Base-by-base conservation (phyloP, 208 protist genomes). In the Trypanosoma avium region DNA sequence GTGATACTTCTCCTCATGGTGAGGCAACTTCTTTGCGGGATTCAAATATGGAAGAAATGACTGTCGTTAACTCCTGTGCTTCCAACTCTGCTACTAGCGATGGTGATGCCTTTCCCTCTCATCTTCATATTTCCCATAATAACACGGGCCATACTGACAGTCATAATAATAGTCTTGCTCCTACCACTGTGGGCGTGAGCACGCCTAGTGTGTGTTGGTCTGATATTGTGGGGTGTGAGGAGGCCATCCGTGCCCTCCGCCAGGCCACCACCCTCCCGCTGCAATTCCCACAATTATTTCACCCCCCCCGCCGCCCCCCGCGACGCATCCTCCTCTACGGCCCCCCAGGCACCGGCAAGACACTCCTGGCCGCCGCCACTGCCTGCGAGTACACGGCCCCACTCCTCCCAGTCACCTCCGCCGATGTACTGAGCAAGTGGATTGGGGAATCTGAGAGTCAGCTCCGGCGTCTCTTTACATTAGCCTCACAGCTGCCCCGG, bases 251-350 rank as follows among this genome's bases (percentile, higher is more conserved):
- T 35, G 87, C 96, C 3, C 80, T 99, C 15, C 88, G 98, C 52
- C 98, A 99, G 66, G 97, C 97, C 19, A 97, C 98, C 1, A 94
- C 99, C 27, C 71, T 99, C 13, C 99, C 99, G 1, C 70, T 92
- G 30, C 90, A 82, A 59, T 98, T 98, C 64, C 98, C 98, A 10
- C 84, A 98, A 7, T 80, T 99, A 40, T 99, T 99, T 77, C 78
- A 67, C 7, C 97, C 95, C 36, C 84, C 87, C 6, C 73, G 95
- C 35, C 87, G 81, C 17, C 90, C 93, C 21, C 97, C 97, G 84
- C 76, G 77, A 24, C 93, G 66, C n/a, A 50, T 98, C 62, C 71
- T 98, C 0, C 73, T 98, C 5, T 98, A 95, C 70, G 97, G 97
- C 24, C 77, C 74, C 0, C 73, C 79, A 12, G 77, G 81, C n/a